Conservation (phyloP, 1,284 basidiomycete species). For the Heterobasidion irregulare region DNA sequence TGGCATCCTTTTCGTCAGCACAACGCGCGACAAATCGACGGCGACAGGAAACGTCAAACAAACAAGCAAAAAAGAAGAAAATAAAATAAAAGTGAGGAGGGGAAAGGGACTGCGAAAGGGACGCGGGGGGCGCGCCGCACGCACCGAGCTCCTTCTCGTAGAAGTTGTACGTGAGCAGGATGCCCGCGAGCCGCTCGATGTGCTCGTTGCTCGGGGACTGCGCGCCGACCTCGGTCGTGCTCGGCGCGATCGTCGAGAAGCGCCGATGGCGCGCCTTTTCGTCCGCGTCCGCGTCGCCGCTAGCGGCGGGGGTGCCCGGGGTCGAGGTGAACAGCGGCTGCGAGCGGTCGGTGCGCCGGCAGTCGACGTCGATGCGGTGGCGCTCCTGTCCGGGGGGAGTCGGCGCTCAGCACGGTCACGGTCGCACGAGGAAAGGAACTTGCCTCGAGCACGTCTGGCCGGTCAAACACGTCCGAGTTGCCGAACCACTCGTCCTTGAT, state of each 20-base stretch:
- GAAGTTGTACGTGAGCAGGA: constrained; percentile 91
- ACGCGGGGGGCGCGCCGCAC: constrained; percentile 1
- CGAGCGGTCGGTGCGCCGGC: constrained; percentile 90
- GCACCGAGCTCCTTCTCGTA: constrained; percentile 83
- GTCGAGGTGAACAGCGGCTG: constrained; percentile 75
- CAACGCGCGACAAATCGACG: constrained; percentile 10
- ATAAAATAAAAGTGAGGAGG: neutral
- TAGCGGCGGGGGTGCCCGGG: constrained; percentile 17
- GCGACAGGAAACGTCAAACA: too few species aligned
- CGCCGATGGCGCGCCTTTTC: constrained; percentile 46
- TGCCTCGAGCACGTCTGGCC: constrained; percentile 70
- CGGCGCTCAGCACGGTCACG: neutral
- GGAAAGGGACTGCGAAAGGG: neutral
- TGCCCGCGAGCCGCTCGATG: constrained; percentile 68
- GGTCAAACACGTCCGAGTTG: constrained; percentile 71
- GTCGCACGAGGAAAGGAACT: constrained; percentile 1
- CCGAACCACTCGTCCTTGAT: constrained; percentile 78
- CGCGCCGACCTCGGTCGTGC: constrained; percentile 64
- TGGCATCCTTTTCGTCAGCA: constrained; percentile 12
- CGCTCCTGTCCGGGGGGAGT: constrained; percentile 44
- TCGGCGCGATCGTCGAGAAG: constrained; percentile 65
- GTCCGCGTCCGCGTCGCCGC: constrained; percentile 32
- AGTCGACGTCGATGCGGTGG: constrained; percentile 92
- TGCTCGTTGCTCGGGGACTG: constrained; percentile 84
- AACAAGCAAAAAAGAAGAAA: constrained; percentile 14